phyloP scores from a whole-genome alignment of 495 filamentous ascomycete genomes.

The Hypoxylon intermedium region DNA sequence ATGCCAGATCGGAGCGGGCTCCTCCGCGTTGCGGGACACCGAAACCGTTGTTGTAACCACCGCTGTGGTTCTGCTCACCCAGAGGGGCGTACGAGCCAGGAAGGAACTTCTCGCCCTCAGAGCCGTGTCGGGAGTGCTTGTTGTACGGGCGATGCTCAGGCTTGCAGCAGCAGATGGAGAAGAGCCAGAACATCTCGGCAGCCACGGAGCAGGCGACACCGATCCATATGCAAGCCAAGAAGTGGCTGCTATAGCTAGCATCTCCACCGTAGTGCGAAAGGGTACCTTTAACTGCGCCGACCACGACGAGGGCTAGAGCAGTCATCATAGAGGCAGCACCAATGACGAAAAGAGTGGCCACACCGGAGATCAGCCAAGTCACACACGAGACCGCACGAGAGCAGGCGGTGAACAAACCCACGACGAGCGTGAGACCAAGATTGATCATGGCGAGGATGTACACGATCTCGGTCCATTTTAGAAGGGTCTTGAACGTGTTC shows the following conservation, averaged over 20 bases:
- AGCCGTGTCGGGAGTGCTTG: conserved; percentile 16
- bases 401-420: conserved; percentile 74
- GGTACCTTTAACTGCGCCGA: conserved; percentile 71
- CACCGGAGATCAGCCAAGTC: conserved; percentile 53
- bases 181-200: conserved; percentile 83
- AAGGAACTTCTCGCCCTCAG: conserved; percentile 57
- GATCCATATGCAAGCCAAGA: conserved; percentile 77
- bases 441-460: conserved; percentile 73
- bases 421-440: conserved; percentile 75
- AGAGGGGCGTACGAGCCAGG: conserved; percentile 55
- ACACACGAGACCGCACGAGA: conserved; percentile 56
- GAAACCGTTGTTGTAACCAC: conserved; percentile 43
- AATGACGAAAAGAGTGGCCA: conserved; percentile 68
- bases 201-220: conserved; percentile 76
- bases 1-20: conserved; percentile 52
- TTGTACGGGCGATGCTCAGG: conserved; percentile 47
- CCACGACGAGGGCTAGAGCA: conserved; percentile 65
- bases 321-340: conserved; percentile 66
- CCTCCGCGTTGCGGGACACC: conserved; percentile 40
- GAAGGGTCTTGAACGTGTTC: conserved; percentile 71
- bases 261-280: conserved; percentile 71
- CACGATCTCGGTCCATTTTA: conserved; percentile 83
- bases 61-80: conserved; percentile 44
- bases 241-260: conserved; percentile 68
- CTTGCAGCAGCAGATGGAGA: conserved; percentile 88